Base-by-base conservation (phyloP, 2,329 filamentous ascomycete genomes). In the Didymella pomorum region DNA sequence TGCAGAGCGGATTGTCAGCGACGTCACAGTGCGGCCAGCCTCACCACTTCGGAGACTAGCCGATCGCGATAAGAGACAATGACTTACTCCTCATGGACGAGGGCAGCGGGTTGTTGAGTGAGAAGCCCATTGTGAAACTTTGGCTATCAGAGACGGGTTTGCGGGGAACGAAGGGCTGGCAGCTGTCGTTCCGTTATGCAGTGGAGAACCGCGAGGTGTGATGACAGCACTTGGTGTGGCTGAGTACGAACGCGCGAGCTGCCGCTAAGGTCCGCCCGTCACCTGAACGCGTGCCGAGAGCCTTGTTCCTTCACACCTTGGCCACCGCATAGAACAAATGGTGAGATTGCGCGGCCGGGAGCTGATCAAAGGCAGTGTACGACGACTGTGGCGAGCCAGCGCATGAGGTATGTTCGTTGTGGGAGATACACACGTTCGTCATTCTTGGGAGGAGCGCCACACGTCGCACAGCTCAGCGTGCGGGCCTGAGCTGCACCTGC, bases 31-130 rank as follows among this genome's bases (percentile, higher is more conserved):
- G 35, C 26, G 20, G 28, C 43, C 44, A 29, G 43, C 18, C 44
- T 45, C 47, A 52, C 39, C 21, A 39, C 12, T 29, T 56, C 41
- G 39, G 41, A 56, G 31, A 44, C 47, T 29, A 23, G 56, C 45
- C 44, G 21, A 35, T 50, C 39, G 50, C 45, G 16, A 50, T 49
- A 14, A 29, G 44, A 46, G 43, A 33, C 49, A 57, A 41, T 4
- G 42, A 80, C 81, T 73, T 71, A 83, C 82, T 84, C 65, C 76
- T 75, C 80, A 84, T 81, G 33, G 80, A 82, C 62, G 81, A 80
- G 60, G 82, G 82, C 71, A 84, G 76, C 62, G 82, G 82, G 69
- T 84, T 84, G 68, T 84, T 83, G 71, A 84, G 77, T 63, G 81
- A 79, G 56, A 81, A 68, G 29, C 77, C 76, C 81, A 82, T 82